Base-by-base conservation (phyloP, 139 green algal genomes). In the Microglena sp. region DNA sequence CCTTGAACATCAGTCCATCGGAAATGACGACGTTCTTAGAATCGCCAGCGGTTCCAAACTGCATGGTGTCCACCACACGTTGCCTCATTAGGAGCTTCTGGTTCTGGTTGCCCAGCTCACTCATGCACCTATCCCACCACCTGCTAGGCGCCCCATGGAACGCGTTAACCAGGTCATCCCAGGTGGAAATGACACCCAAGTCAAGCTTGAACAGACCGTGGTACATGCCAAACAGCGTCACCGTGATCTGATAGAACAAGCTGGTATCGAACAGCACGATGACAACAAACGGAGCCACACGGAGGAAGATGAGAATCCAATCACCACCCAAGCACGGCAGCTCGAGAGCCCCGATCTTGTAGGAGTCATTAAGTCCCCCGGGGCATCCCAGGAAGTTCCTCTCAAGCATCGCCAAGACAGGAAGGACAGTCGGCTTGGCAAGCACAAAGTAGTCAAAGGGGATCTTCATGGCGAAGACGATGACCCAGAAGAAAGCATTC, bases 371-470 rank as follows among this genome's bases (percentile, higher is more conserved):
- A n/a, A 24, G 28, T 2, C 4, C 5, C 4, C 30, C 22, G 7
- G 46, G 2, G 54, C 64, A 70, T 36, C 46, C 64, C 28, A 70
- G 64, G 55, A 54, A 70, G 53, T 64, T 33, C 26, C 63, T 46
- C 0, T 28, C 22, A 33, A 70, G 64, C 53, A 46, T 64, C n/a
- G n/a, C n/a, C n/a, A 7, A 11, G 31, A 65, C 3, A 6, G 58
- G 58, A 6, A 55, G 24, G 3, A 76, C 68, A 4, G 59, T 63
- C 0, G 74, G 74, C 33, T 62, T 53, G 60, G 54, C 68, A 28
- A 80, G 69, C 33, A 80, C 62, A 29, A 68, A 74, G 74, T 80
- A 80, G 69, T 80, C 74, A 64, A 80, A 80, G 35, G 74, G 74
- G 18, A 80, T 53, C 68, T 80, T 80, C 68, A 80, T 80, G 45